These are phyloP conservation scores for Periconia sp. DNA, from an alignment of 2,329 filamentous ascomycete species.

Conservation along the genomic window DNA sequence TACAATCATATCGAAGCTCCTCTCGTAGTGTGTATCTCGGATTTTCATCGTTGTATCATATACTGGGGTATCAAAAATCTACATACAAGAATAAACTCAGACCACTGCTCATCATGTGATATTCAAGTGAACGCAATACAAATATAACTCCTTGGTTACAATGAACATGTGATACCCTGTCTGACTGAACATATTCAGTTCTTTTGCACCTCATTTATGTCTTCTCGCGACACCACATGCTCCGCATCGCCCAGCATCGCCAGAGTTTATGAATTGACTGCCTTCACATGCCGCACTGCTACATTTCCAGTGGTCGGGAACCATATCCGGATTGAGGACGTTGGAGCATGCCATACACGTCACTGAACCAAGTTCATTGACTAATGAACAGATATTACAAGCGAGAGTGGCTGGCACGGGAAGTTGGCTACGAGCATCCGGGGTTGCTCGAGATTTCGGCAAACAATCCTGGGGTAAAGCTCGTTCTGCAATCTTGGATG, in stretches of 20 bases:
- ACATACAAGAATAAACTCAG: too few relatives aligned
- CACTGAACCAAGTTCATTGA: conserved; percentile 56
- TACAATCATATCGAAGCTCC: too few relatives aligned
- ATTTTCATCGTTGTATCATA: too few relatives aligned
- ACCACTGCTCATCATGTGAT: too few relatives aligned
- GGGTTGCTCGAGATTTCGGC: neutral
- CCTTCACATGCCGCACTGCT: conserved; percentile 56
- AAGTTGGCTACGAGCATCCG: neutral
- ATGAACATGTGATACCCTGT: neutral
- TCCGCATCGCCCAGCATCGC: conserved; percentile 70
- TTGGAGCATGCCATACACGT: conserved; percentile 72
- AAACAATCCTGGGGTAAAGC: neutral
- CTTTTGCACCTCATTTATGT: neutral
- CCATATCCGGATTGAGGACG: conserved; percentile 60
- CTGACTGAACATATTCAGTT: neutral
- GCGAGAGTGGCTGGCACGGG: neutral
- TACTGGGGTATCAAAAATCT: too few relatives aligned
- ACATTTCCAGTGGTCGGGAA: conserved; percentile 67
- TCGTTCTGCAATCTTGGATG: neutral
- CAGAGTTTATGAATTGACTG: conserved; percentile 66
- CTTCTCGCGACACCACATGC: conserved; percentile 56
- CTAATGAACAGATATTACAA: conserved; percentile 70
- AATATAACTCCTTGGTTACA: too few relatives aligned
- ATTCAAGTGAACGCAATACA: too few relatives aligned
- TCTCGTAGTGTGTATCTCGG: too few relatives aligned